Conservation (phyloP, 371 early-diverging fungal genomes). For the Apophysomyces sp. region DNA sequence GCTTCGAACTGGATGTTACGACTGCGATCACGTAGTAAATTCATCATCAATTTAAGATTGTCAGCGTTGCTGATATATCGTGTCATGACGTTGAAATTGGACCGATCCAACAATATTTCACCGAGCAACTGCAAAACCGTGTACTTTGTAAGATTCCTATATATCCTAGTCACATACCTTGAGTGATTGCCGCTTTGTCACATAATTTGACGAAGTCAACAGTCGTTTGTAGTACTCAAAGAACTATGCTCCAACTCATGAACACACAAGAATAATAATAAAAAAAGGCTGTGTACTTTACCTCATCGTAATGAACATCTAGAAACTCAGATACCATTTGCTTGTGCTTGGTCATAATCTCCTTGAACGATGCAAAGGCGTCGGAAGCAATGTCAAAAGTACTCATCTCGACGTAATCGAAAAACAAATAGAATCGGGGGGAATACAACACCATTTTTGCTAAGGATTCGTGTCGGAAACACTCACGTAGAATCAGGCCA, state of each 20-base stretch:
- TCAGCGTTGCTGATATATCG: slow-evolving; percentile 86
- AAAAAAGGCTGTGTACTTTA: slow-evolving; percentile 14
- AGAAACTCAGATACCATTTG: slow-evolving; percentile 85
- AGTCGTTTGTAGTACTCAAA: slow-evolving; percentile 83
- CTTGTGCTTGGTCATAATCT: slow-evolving; percentile 90
- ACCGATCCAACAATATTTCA: slow-evolving; percentile 91
- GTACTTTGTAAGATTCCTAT: not conserved
- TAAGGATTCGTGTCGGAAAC: slow-evolving; percentile 88
- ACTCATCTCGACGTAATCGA: slow-evolving; percentile 88
- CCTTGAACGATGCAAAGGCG: slow-evolving; percentile 96
- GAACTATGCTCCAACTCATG: slow-evolving; percentile 49
- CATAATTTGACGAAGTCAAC: slow-evolving; percentile 89
- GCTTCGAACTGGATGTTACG: slow-evolving; percentile 98
- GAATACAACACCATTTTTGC: slow-evolving; percentile 79
- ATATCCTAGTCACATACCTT: slow-evolving; percentile 62
- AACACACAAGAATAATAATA: not conserved
- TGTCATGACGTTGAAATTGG: slow-evolving; percentile 93
- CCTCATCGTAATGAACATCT: slow-evolving; percentile 81
- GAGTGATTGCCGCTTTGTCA: slow-evolving; percentile 94
- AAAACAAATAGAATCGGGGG: slow-evolving; percentile 83
- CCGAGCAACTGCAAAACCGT: slow-evolving; percentile 75
- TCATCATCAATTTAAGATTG: slow-evolving; percentile 96
- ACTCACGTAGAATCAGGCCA: slow-evolving; percentile 93
- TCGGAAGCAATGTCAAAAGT: slow-evolving; percentile 97
- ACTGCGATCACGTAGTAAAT: slow-evolving; percentile 85